Evolutionary conservation across 2,329 filamentous ascomycete species (phyloP).

Genomic region (Arachnomyces sp.): DNA sequence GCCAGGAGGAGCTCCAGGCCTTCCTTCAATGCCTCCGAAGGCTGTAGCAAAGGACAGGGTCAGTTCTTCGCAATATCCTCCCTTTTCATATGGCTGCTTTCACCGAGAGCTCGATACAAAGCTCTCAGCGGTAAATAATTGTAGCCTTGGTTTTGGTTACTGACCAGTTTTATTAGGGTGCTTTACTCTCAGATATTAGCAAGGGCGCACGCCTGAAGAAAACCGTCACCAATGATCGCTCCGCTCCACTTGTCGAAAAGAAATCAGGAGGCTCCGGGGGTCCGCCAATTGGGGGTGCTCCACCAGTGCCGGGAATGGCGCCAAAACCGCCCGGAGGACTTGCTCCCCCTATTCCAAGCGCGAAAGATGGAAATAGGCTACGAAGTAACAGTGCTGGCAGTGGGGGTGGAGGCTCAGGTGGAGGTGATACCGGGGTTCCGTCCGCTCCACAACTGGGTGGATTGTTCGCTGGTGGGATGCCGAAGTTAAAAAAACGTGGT

Average conservation of each 20-base stretch:
- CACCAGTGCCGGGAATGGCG: conserved; percentile 62
- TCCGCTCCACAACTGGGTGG: conserved; percentile 74
- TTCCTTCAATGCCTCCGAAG: conserved; percentile 52
- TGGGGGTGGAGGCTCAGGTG: conserved; percentile 25
- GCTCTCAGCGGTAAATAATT: background rate
- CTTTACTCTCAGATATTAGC: conserved; percentile 76
- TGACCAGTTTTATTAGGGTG: conserved; percentile 50
- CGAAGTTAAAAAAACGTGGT: conserved; percentile 84
- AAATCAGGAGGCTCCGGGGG: conserved; percentile 48
- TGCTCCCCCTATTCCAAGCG: conserved; percentile 60
- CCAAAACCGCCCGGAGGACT: conserved; percentile 53
- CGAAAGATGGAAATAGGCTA: conserved; percentile 48
- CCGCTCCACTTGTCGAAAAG: conserved; percentile 62
- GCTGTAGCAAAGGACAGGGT: conserved; percentile 54
- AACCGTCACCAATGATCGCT: conserved; percentile 83
- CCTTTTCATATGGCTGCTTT: background rate
- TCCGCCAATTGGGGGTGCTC: conserved; percentile 63
- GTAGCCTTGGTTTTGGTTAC: background rate
- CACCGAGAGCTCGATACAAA: no score
- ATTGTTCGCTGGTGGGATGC: conserved; percentile 88
- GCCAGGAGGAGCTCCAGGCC: conserved; percentile 43
- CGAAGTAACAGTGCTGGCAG: conserved; percentile 77
- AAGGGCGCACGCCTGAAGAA: conserved; percentile 78
- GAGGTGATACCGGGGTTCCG: conserved; percentile 43
- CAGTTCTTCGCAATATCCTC: conserved; percentile 29